A percentile compares a stretch with the other conserved stretches of the same genome.
phyloP scores from a whole-genome alignment of 2,329 filamentous ascomycete species.

The Cladosporium sp. region DNA sequence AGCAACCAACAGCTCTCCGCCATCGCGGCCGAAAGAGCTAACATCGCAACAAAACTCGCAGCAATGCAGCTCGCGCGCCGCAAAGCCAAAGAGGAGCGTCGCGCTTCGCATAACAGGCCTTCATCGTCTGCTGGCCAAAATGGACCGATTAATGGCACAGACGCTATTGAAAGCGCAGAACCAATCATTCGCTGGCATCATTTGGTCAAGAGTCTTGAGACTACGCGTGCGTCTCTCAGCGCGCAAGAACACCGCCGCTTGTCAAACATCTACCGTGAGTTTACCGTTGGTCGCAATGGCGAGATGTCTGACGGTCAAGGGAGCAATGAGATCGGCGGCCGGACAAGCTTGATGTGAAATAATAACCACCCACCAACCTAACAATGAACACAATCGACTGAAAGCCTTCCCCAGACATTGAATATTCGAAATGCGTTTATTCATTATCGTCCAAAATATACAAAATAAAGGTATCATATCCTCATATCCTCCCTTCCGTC shows the following conservation, averaged over 20 bases:
- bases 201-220: slow-evolving; percentile 72
- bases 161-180: slow-evolving; percentile 57
- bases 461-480: slow-evolving; percentile 8
- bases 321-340: slow-evolving; percentile 85
- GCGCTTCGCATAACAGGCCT: slow-evolving; percentile 27
- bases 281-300: slow-evolving; percentile 86
- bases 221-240: slow-evolving; percentile 80
- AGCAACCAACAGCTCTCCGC: slow-evolving; percentile 40
- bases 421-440: not conserved
- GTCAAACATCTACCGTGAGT: slow-evolving; percentile 83
- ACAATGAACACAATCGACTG: not conserved
- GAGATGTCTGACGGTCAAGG: slow-evolving; percentile 95
- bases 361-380: not conserved
- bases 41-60: slow-evolving; percentile 78
- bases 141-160: slow-evolving; percentile 20
- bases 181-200: slow-evolving; percentile 85
- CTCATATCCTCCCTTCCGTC: not conserved
- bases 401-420: not conserved
- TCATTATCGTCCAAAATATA: not conserved
- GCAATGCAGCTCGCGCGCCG: slow-evolving; percentile 72
- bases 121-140: slow-evolving; percentile 22
- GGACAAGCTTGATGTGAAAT: slow-evolving; percentile 84
- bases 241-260: slow-evolving; percentile 72
- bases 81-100: slow-evolving; percentile 57
- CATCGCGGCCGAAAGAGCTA: slow-evolving; percentile 71